phyloP scores from a whole-genome alignment of 257 asterid species.

The Cruciata laevipes region DNA sequence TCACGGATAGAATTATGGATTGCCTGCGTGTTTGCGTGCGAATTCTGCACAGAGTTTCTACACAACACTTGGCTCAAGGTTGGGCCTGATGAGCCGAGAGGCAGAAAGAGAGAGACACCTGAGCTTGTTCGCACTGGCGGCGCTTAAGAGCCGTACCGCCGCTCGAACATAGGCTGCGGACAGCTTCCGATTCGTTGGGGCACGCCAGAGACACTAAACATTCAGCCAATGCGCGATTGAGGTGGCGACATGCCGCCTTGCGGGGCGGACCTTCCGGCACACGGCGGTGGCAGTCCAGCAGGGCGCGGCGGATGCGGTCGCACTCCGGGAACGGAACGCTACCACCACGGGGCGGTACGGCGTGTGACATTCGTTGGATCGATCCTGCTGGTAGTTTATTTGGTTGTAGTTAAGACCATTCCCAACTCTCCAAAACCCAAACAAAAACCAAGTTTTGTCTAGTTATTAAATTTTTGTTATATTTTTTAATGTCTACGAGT shows the following conservation, averaged over 20 bases:
- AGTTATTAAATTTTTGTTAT: too few species aligned
- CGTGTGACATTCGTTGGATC: background rate
- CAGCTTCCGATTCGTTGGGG: conserved; percentile 68
- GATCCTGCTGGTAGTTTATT: background rate
- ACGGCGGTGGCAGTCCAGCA: conserved; percentile 69
- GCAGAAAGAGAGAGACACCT: conserved; percentile 64
- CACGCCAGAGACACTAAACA: conserved; percentile 67
- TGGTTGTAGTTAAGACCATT: background rate
- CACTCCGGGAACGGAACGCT: conserved; percentile 30
- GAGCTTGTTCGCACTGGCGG: conserved; percentile 70
- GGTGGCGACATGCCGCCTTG: conserved; percentile 74
- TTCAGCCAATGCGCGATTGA: conserved; percentile 66
- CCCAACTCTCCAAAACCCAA: too few species aligned
- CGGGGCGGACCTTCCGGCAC: conserved; percentile 53
- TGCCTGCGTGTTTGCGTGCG: background rate
- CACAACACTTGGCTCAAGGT: background rate
- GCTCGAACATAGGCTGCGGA: conserved; percentile 74
- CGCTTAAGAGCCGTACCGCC: conserved; percentile 87
- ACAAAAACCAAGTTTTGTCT: too few species aligned
- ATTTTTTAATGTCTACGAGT: too few species aligned
- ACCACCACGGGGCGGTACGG: conserved; percentile 1
- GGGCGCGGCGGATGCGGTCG: conserved; percentile 53
- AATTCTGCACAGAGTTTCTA: background rate
- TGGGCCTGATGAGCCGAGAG: conserved; percentile 43
- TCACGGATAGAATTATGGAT: conserved; percentile 1